These are phyloP conservation scores for Coprinopsis sp. DNA, from an alignment of 768 basidiomycete genomes.

Conservation along the genomic window DNA sequence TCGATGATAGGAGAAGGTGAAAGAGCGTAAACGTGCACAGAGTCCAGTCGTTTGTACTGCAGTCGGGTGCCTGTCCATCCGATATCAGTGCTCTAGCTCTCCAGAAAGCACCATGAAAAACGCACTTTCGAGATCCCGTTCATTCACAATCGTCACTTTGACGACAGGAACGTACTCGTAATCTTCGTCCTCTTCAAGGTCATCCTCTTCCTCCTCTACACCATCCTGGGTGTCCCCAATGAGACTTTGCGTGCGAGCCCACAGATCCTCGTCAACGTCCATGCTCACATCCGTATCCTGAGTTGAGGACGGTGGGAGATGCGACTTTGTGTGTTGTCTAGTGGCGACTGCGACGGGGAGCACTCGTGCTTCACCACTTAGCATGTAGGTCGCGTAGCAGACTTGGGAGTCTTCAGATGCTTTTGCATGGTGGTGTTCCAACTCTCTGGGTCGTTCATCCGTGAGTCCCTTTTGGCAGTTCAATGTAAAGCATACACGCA, in stretches of 20 bases:
- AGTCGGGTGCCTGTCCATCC: conserved; percentile 45
- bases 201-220: conserved; percentile 23
- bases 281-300: conserved; percentile 13
- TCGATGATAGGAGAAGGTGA: conserved; percentile 59
- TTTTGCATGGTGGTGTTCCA: conserved; percentile 52
- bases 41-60: conserved; percentile 47
- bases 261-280: conserved; percentile 34
- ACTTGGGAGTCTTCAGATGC: conserved; percentile 37
- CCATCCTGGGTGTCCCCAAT: conserved; percentile 14
- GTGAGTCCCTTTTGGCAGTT: background rate
- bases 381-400: conserved; percentile 63
- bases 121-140: conserved; percentile 62
- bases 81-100: background rate
- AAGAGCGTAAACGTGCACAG: conserved; percentile 66
- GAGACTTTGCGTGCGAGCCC: conserved; percentile 1
- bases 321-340: background rate
- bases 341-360: conserved; percentile 4
- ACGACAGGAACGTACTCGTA: conserved; percentile 42
- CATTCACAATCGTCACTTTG: conserved; percentile 56
- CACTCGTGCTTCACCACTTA: conserved; percentile 47
- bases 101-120: conserved; percentile 2
- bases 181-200: conserved; percentile 31
- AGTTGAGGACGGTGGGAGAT: background rate
- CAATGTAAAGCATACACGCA: conserved; percentile 26
- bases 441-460: conserved; percentile 41